Base-by-base conservation (phyloP, 129 eudicot genomes). In the Artemisia tridentata region DNA sequence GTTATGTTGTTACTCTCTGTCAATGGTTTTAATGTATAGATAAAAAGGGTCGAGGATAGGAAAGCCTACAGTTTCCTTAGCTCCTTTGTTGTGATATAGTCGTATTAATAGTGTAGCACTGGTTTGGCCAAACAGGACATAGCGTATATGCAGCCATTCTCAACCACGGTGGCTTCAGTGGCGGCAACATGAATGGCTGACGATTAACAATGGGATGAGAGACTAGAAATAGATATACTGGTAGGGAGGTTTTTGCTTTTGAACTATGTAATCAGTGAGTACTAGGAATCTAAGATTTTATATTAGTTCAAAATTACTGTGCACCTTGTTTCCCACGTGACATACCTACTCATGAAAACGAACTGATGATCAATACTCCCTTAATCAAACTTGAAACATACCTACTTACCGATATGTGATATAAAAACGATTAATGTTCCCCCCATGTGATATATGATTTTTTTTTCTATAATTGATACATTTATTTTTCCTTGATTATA, bases 31-130 rank as follows among this genome's bases (percentile, higher is more conserved):
- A 79, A 60, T 27, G 71, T 79, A 69, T 7, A 79, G 50, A 49
- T 62, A 38, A 49, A 82, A 73, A 1, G 86, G 86, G 23, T 69
- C 29, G 25, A 82, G 68, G 49, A 79, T 65, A 9, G 83, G 83
- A 67, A 82, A 82, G 45, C 86, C 86, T 0, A 78, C 21, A 13
- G 79, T 64, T 53, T 79, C 80, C 23, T 19, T 51, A 21, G 75
- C 86, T 16, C 86, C 86, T 82, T 82, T 78, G 72, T 69, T 72
- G 75, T 59, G 79, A 66, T 82, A 82, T 59, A 82, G 63, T 50
- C 86, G 65, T 65, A 77, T 83, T 8, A 82, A 74, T n/a, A 82
- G 61, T 1, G 82, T 74, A 8, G 77, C 83, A 11, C 43, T 5
- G 10, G 80, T 68, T 73, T 82, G 86, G 57, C 80, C 86, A 13